Percentiles rank a stretch among this genome's conserved stretches.
phyloP scores from a whole-genome alignment of 306 rosid genomes.

The Corylus heterophylla region DNA sequence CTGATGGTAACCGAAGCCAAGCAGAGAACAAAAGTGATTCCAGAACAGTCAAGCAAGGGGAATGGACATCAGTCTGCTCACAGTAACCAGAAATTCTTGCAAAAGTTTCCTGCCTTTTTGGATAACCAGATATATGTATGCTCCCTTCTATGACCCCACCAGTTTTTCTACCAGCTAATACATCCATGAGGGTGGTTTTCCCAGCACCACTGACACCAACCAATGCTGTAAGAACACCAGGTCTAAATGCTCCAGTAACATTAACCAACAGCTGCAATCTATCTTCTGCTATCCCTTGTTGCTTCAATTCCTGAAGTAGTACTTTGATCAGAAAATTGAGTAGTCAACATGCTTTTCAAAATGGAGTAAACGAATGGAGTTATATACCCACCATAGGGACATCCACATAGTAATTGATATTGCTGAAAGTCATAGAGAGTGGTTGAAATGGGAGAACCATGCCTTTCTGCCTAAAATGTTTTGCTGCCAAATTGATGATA shows the following conservation, averaged over 20 bases:
- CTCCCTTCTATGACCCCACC: conserved; percentile 84
- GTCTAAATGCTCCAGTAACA: conserved; percentile 89
- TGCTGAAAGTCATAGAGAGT: conserved; percentile 90
- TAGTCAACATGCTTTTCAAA: conserved; percentile 26
- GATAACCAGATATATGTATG: conserved; percentile 81
- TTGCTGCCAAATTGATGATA: conserved; percentile 53
- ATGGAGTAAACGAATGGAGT: conserved; percentile 2
- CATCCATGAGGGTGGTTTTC: conserved; percentile 97
- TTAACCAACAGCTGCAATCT: conserved; percentile 73
- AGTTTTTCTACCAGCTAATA: conserved; percentile 94
- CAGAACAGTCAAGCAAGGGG: conserved; percentile 89
- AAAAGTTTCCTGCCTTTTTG: conserved; percentile 85
- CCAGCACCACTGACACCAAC: conserved; percentile 99
- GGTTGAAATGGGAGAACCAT: conserved; percentile 99
- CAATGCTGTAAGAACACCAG: conserved; percentile 93
- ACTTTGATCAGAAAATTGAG: conserved; percentile 38
- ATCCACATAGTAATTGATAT: conserved; percentile 88
- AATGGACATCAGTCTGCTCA: conserved; percentile 93
- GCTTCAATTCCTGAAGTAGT: conserved; percentile 82
- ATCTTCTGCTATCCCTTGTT: conserved; percentile 84
- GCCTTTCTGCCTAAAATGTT: conserved; percentile 80
- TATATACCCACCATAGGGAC: conserved; percentile 74
- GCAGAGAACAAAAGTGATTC: conserved; percentile 92
- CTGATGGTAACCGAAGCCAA: conserved; percentile 89
- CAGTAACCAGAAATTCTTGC: conserved; percentile 99